Evolutionary conservation across 192 early-diverging fungal species (phyloP), one percentile per base, ranked within the genome.

Genomic region (Funneliformis geosporum): DNA sequence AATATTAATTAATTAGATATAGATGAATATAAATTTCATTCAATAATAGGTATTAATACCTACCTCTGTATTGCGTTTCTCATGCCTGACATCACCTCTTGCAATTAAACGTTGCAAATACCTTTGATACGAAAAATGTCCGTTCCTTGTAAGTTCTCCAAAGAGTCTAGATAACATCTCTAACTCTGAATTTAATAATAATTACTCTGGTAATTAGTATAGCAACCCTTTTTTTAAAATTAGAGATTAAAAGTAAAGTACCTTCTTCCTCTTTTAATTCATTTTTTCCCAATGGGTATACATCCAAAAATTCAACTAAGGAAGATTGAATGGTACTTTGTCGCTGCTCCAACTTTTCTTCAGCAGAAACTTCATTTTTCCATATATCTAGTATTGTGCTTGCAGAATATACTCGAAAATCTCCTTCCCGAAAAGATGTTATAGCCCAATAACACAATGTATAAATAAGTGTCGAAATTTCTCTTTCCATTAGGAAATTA

Each of bases 31-130:
- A 9, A 12, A 44, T 46, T n/a, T 47, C 28, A 14, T 21, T 9
- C 7, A 55, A 14, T 5, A 33, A 2, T 25, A 27, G 4, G 33
- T 28, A 18, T 50, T 4, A 83, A 81, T 62, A 81, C 72, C 28
- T 83, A 79, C 27, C 80, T 60, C 8, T 80, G 79, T 28, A 5
- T 50, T 6, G 23, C n/a, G 40, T 27, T 82, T 83, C 21, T 59
- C 82, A 9, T 76, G 80, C 14, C 86, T 82, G 5, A 88, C 67
- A 33, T 87, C 86, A 12, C 90, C 90, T 38, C 87, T 85, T 12
- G 90, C 88, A 73, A 88, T 90, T 12, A 91, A 67, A n/a, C 88
- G 84, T 46, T 85, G 80, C 8, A 89, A 73, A 65, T 91, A 91
- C 8, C 85, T 81, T 38, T 87, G 87, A 66, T 90, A 87, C 0